Evolutionary conservation across 1,139 yeast species (phyloP).

Genomic region (Waltiozyma sp.): DNA sequence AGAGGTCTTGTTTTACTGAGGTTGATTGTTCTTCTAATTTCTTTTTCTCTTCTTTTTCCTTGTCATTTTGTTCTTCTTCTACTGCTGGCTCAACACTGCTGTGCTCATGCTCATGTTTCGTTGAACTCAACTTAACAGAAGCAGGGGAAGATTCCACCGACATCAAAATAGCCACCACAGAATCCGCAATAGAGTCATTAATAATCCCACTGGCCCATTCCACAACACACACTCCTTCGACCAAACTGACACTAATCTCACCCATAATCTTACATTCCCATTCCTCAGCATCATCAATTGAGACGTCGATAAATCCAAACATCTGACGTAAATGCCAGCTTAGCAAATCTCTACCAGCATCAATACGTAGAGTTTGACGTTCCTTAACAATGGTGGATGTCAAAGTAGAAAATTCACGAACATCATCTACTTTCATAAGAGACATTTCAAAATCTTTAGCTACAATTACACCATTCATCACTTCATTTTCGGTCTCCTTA

Average conservation of each 20-base stretch:
- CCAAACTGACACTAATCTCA: constrained; percentile 39
- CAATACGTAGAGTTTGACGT: constrained; percentile 64
- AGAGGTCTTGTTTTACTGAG: neutral
- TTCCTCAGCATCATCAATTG: constrained; percentile 45
- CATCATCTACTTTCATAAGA: constrained; percentile 71
- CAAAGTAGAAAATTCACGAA: constrained; percentile 80
- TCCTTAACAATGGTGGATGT: constrained; percentile 82
- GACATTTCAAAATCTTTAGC: constrained; percentile 86
- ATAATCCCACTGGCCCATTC: constrained; percentile 90
- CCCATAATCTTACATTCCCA: constrained; percentile 37
- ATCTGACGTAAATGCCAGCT: constrained; percentile 88
- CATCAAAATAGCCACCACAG: constrained; percentile 78
- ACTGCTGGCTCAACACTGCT: constrained; percentile 10
- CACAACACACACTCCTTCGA: constrained; percentile 44
- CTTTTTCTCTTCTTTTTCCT: constrained; percentile 10
- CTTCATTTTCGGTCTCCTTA: constrained; percentile 29
- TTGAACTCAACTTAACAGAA: constrained; percentile 68
- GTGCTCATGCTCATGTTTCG: constrained; percentile 31
- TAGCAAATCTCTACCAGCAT: constrained; percentile 71
- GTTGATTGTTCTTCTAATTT: neutral
- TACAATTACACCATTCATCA: constrained; percentile 79
- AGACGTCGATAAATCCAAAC: constrained; percentile 76
- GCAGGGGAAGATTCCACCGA: constrained; percentile 95
- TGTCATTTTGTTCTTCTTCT: neutral
- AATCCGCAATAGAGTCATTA: constrained; percentile 91